Evolutionary conservation across 1,139 yeast genomes (phyloP), one percentile per base, ranked within the genome.

Genomic region (Candida anutae): DNA sequence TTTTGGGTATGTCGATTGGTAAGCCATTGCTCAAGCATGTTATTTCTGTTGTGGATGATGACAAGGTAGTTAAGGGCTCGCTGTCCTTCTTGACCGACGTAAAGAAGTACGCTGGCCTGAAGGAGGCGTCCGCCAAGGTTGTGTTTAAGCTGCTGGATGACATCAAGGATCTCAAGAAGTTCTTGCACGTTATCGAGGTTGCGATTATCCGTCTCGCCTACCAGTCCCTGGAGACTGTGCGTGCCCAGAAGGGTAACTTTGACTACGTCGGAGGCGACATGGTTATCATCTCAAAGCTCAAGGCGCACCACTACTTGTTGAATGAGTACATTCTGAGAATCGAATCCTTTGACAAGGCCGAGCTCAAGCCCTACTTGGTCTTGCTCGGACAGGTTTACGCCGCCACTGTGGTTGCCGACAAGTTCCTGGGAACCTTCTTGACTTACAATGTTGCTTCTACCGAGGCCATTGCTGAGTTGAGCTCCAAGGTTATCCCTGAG

Each of bases 351-450:
- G 48, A 50, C 28, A 42, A 45, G 24, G 31, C 35, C 30, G 37
- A 44, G 28, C 55, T 42, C 54, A 43, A 41, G 19, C 56, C 59
- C 28, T 50, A 47, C 37, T 53, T 61, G 47, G 44, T 42, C 26
- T 41, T 48, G 28, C 45, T 57, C 46, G 60, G 55, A 26, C 48
- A 45, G 42, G 56, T 82, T 37, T 83, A 78, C 52, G 80, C 87
- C 3, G 60, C 84, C 28, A 66, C 81, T 46, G 71, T 81, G 38
- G 70, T 85, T 39, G 56, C 62, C 46, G 94, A 85, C 48, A 73
- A 72, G 38, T 84, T 77, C 55, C 69, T 87, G 21, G 83, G 90
- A 34, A 69, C 74, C 30, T 87, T 85, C 62, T 65, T 84, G 50
- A 83, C 82, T 45, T 74, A 62, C 48, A 61, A 73, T 20, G 73